These are phyloP conservation scores for Paraphaeosphaeria sporulosa DNA, from an alignment of 2,329 filamentous ascomycete genomes.

Conservation along the genomic window DNA sequence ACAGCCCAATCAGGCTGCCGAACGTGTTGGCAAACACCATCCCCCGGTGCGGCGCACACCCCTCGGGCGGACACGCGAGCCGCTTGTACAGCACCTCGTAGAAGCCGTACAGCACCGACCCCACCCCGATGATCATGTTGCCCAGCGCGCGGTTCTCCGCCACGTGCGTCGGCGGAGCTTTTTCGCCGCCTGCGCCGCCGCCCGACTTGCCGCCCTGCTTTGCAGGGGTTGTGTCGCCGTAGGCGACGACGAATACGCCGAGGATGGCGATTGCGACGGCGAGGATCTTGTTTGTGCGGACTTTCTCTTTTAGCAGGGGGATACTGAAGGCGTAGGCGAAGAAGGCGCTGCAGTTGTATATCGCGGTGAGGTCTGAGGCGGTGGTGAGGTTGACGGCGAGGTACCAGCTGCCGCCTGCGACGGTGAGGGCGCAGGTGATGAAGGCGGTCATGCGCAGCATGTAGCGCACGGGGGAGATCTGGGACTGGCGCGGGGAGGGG, in stretches of 20 bases:
- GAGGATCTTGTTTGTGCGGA: conserved; percentile 83
- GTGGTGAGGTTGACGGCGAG: conserved; percentile 93
- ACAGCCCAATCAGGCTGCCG: conserved; percentile 83
- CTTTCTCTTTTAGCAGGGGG: conserved; percentile 82
- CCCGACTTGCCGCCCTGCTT: conserved; percentile 65
- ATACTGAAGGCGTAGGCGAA: conserved; percentile 98
- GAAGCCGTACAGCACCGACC: conserved; percentile 91
- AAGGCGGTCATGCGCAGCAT: conserved; percentile 80
- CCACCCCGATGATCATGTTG: conserved; percentile 90
- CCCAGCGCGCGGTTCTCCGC: conserved; percentile 77
- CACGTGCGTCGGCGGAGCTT: conserved; percentile 56
- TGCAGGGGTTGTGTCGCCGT: conserved; percentile 72
- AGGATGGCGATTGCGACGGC: conserved; percentile 86
- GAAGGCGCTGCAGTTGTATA: conserved; percentile 99
- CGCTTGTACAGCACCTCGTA: conserved; percentile 98
- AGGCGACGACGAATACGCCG: conserved; percentile 93
- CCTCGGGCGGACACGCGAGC: conserved; percentile 90
- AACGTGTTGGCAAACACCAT: conserved; percentile 97
- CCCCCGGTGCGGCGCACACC: conserved; percentile 81
- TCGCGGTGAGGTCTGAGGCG: conserved; percentile 91
- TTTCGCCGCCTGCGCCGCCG: conserved; percentile 60
- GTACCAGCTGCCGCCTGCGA: conserved; percentile 95
- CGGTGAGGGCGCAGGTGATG: conserved; percentile 83
- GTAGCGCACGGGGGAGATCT: conserved; percentile 70
- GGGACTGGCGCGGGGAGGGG: conserved; percentile 58